Base-by-base conservation (phyloP, 2,329 filamentous ascomycete genomes). In the Fonsecaea pugnacius region DNA sequence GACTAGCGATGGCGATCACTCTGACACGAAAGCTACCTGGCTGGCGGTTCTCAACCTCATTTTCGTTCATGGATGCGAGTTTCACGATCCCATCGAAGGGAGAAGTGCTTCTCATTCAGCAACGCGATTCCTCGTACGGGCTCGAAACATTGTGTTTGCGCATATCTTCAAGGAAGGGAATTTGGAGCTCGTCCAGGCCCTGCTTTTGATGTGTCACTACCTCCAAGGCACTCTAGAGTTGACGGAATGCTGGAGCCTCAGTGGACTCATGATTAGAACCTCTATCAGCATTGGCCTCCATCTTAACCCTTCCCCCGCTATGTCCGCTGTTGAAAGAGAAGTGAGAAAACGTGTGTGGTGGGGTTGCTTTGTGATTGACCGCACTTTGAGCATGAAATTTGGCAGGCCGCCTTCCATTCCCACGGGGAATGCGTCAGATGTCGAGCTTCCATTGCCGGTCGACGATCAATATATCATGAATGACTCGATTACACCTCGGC, bases 131-230 rank as follows among this genome's bases (percentile, higher is more conserved):
- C 36, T 62, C 30, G 36, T 14, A 8, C 16, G 38, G 16, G 35
- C 60, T 27, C 35, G 40, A 33, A 62, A 50, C 33, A 62, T 62
- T 9, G 24, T 57, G n/a, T 43, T 57, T 24, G 51, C 60, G 16
- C 60, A 62, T 3, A 43, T 56, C 18, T 57, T 62, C 52, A 35
- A 36, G 24, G 36, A 36, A 35, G 43, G 51, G 7, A 60, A 43
- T 46, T 46, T 64, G 8, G 58, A 61, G 40, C 21, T 62, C 30
- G 38, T 56, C 4, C 62, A 64, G 21, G 43, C 58, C 8, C 62
- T 64, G 0, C 58, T 64, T 12, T 52, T 64, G 58, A 61, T 64
- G 58, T 55, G 57, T n/a, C 52, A 64, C 40, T 62, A 64, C 24
- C 58, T 64, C 36, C 62, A 64, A 32, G 62, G 62, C 7, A 50